Base-by-base conservation (phyloP, 1,139 yeast genomes). In the Geotrichum restrictum region DNA sequence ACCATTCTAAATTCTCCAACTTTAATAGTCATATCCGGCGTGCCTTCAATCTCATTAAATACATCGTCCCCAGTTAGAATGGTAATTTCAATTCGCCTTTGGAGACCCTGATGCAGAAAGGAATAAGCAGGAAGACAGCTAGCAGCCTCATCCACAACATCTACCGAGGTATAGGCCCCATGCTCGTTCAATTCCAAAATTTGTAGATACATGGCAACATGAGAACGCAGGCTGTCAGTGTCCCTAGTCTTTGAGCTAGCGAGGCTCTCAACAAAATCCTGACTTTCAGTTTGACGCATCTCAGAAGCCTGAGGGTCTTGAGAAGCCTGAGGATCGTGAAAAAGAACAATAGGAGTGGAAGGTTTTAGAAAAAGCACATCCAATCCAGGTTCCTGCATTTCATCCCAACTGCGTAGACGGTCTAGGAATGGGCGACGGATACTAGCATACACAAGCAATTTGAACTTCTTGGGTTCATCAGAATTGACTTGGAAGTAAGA, bases 331-430 rank as follows among this genome's bases (percentile, higher is more conserved):
- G n/a, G n/a, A 29, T 27, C 24, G 14, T 31, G 31, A 13, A 22
- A 43, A 8, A 39, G 42, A 39, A 39, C 42, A 18, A 22, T 39
- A 13, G 42, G 42, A 3, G 42, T 39, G 2, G 21, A 16, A 13
- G 36, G 47, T 6, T 18, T 31, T 33, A 39, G 29, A 43, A 19
- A 32, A n/a, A 22, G 16, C 18, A 22, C 18, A 2, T 32, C 44
- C 18, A 51, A n/a, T 1, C 56, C 57, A 2, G 60, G 57, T 37
- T 64, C 69, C 48, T 64, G 69, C 64, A 66, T 59, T 37, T 62
- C 66, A 49, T 66, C 69, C 69, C 69, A 66, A 49, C 69, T 64
- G 5, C 52, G 46, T 37, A 66, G 49, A 33, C 61, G 58, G 14
- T 64, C 65, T 19, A 66, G 42, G 46, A 60, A 64, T n/a, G 51